Conservation (phyloP, 2,329 filamentous ascomycete species). For the Cladorrhinum sp. region DNA sequence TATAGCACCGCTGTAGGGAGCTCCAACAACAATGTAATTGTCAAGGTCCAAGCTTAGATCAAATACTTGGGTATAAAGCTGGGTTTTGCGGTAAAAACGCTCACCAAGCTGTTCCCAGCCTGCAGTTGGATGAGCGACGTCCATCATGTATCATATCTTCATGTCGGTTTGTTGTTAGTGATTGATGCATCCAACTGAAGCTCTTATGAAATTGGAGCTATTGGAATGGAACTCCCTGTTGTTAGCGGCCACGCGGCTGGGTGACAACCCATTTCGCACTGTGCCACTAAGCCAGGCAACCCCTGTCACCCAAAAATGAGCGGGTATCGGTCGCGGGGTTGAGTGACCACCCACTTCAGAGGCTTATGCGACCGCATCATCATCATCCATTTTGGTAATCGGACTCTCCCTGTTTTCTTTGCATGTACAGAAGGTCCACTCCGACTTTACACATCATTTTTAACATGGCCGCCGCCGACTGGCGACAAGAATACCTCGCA, state of each 20-base stretch:
- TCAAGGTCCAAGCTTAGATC: constrained; percentile 91
- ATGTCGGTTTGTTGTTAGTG: constrained; percentile 17
- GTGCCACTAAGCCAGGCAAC: background rate
- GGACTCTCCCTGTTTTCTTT: no score
- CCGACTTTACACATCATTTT: background rate
- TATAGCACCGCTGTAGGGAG: constrained; percentile 89
- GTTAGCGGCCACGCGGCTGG: background rate
- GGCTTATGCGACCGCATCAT: constrained; percentile 15
- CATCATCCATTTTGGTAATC: no score
- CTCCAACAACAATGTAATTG: constrained; percentile 87
- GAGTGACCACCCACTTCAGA: background rate
- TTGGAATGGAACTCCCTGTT: no score
- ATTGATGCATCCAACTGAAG: background rate
- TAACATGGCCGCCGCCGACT: constrained; percentile 61
- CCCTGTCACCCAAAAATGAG: background rate
- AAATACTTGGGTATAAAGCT: constrained; percentile 90
- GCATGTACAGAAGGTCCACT: no score
- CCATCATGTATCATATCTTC: constrained; percentile 46
- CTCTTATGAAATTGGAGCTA: background rate
- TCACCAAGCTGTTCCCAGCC: constrained; percentile 95
- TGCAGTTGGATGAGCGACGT: constrained; percentile 65
- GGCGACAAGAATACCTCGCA: constrained; percentile 77
- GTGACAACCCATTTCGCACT: background rate
- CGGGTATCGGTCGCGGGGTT: constrained; percentile 6
- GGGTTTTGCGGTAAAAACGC: constrained; percentile 91